phyloP scores from a whole-genome alignment of 352 stramenopile species.

The Pythium plurisporium region DNA sequence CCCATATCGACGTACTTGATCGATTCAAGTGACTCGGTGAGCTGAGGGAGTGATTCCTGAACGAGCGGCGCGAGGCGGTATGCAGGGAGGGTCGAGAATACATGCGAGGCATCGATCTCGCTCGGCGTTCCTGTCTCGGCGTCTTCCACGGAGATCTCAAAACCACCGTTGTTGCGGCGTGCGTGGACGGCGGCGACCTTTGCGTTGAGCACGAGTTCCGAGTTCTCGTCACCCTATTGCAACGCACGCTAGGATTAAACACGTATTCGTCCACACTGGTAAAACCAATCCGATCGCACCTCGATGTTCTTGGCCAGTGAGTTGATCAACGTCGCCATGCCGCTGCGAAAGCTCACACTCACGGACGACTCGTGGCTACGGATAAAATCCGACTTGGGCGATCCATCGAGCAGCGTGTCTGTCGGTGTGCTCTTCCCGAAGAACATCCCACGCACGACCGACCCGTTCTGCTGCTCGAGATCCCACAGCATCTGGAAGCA shows the following conservation, averaged over 20 bases:
- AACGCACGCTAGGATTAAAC: no score
- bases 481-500: conserved; percentile 80
- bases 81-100: conserved; percentile 77
- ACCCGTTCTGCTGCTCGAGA: conserved; percentile 72
- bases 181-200: conserved; percentile 10
- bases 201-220: conserved; percentile 21
- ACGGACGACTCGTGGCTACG: conserved; percentile 59
- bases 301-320: conserved; percentile 39
- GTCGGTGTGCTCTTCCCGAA: conserved; percentile 28
- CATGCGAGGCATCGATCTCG: conserved; percentile 50
- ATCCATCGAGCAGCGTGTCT: conserved; percentile 64
- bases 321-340: conserved; percentile 71
- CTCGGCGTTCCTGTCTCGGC: conserved; percentile 23
- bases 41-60: conserved; percentile 33
- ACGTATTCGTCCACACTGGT: no score
- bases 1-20: conserved; percentile 82
- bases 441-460: conserved; percentile 72
- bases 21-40: conserved; percentile 43
- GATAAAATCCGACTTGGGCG: conserved; percentile 67
- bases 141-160: conserved; percentile 44
- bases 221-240: conserved; percentile 21
- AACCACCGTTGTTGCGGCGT: background rate
- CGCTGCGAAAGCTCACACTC: conserved; percentile 82
- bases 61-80: conserved; percentile 51
- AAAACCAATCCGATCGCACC: no score